Base-by-base conservation (phyloP, 768 basidiomycete genomes). In the Tricholoma sp. region DNA sequence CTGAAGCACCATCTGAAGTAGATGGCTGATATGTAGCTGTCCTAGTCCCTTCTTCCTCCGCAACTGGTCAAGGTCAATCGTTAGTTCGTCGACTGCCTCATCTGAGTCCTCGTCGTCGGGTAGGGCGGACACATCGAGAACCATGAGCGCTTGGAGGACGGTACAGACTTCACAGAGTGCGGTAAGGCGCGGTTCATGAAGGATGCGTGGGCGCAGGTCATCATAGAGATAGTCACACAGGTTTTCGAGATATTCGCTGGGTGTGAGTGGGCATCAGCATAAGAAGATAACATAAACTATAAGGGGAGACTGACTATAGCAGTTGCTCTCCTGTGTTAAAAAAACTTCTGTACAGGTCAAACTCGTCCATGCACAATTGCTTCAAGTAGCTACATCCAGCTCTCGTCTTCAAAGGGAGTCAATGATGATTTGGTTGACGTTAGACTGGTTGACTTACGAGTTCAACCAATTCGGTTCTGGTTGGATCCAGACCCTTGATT, bases 151-250 rank as follows among this genome's bases (percentile, higher is more conserved):
- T 67, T 95, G 91, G 2, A 99, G 78, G 18, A 99, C 92, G 0
- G 93, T 98, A 76, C 96, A 99, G 22, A 98, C 92, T 69, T 95
- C 91, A 67, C 94, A 95, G 1, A 99, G 83, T 0, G 85, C 86
- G 1, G 88, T 87, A 47, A 99, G 82, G 4, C 89, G 84, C 0
- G 88, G 86, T 66, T 98, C 96, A 64, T 98, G 95, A 2, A 98
- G 80, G 60, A 99, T 98, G 4, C 95, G 86, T 5, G 96, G 97
- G 1, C 96, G 89, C 1, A 99, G 83, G 61, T 95, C 93, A 68
- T 98, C 97, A 67, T 95, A 97, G 32, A 99, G 83, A 63, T 93
- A 83, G 71, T 98, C 96, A 63, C 94, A 98, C 0, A 98, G 79
- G 2, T 81, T 86, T 74, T 97, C 94, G 21, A 99, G 80, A 72